A percentile compares a stretch with the other conserved stretches of the same genome.
These are phyloP conservation scores for Hibiscus mutabilis DNA, from an alignment of 345 rosid species.

Conservation along the genomic window DNA sequence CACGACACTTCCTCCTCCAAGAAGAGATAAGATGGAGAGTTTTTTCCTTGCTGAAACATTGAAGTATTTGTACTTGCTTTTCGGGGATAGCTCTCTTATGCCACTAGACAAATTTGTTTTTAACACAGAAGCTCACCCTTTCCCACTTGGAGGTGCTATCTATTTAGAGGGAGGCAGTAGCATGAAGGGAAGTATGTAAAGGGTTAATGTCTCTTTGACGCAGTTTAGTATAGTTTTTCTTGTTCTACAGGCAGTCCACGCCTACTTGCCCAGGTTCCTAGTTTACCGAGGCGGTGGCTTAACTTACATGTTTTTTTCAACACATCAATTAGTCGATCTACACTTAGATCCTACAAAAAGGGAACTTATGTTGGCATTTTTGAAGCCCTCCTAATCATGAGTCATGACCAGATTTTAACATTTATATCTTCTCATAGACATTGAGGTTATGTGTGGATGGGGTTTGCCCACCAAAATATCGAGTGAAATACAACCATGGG, in stretches of 20 bases:
- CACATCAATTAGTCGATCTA: neutral
- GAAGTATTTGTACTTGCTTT: conserved; percentile 85
- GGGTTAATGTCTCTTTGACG: conserved; percentile 7
- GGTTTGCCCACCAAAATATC: conserved; percentile 6
- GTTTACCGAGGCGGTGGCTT: neutral
- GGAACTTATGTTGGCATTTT: neutral
- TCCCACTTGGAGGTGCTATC: conserved; percentile 47
- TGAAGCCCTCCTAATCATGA: neutral
- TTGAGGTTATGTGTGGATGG: conserved; percentile 1
- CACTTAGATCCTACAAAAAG: neutral
- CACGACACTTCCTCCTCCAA: conserved; percentile 66
- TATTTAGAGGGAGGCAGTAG: conserved; percentile 12
- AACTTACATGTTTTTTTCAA: no score
- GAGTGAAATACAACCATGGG: neutral
- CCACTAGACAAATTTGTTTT: conserved; percentile 82
- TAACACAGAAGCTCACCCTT: conserved; percentile 92
- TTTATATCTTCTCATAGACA: neutral
- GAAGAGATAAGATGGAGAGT: conserved; percentile 93
- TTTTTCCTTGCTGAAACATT: conserved; percentile 87
- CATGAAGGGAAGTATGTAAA: conserved; percentile 11
- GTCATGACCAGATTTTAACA: neutral
- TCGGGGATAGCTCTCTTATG: conserved; percentile 60
- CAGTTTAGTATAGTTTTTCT: neutral
- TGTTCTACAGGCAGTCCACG: neutral
- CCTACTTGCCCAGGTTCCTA: neutral